A percentile compares a stretch with the other conserved stretches of the same genome.
These are phyloP conservation scores for Sicyos edulis DNA, from an alignment of 306 rosid species.

Conservation along the genomic window DNA sequence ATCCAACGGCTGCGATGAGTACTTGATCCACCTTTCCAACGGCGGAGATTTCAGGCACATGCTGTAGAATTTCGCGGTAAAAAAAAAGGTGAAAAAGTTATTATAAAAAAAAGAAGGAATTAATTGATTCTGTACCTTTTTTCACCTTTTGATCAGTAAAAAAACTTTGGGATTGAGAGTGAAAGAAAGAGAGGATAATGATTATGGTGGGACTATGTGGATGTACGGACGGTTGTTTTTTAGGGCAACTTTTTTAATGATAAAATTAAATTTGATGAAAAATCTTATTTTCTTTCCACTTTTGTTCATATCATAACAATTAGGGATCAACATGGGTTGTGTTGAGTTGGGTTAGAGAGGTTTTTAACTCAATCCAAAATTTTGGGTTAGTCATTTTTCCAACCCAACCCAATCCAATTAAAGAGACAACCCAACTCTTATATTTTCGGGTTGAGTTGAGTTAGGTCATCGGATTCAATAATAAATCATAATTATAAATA, in stretches of 20 bases:
- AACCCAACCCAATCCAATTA: no score
- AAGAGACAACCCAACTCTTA: no score
- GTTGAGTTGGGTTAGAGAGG: no score
- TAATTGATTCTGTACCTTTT: constrained; percentile 14
- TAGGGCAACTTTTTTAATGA: background rate
- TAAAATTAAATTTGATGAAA: background rate
- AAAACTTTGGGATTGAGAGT: background rate
- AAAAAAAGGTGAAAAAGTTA: background rate
- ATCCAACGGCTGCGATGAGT: constrained; percentile 75
- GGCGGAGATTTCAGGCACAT: constrained; percentile 49
- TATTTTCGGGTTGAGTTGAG: no score
- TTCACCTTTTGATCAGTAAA: background rate
- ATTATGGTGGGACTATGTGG: constrained; percentile 2
- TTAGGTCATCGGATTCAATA: no score
- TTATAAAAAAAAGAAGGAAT: background rate
- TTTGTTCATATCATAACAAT: background rate
- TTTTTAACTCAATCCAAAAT: no score
- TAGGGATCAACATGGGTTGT: no score
- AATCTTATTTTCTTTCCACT: constrained; percentile 1
- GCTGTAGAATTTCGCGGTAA: constrained; percentile 23
- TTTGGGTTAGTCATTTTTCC: no score
- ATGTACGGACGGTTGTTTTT: constrained; percentile 9
- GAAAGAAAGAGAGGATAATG: constrained; percentile 8
- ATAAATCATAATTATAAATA: no score
- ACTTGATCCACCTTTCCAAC: constrained; percentile 37